Percentiles rank a stretch among this genome's conserved stretches.
phyloP scores from a whole-genome alignment of 108 stramenopile species.

The Mayamaea pseudoterrestris region DNA sequence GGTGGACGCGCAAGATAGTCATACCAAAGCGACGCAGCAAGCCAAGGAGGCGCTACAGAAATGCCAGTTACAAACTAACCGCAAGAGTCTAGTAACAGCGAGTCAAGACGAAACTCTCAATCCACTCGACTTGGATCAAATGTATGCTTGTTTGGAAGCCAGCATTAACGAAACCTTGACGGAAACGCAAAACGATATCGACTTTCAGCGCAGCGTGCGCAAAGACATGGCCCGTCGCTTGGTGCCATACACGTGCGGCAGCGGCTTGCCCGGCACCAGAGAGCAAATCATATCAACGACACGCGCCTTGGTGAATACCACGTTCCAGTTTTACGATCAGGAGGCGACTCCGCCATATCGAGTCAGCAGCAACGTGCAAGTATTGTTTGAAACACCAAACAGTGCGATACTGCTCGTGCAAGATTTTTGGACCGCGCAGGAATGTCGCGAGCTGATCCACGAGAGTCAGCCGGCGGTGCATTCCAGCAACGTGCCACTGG shows the following conservation, averaged over 20 bases:
- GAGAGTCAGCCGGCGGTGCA: neutral
- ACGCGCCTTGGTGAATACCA: constrained; percentile 15
- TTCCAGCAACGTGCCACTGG: neutral
- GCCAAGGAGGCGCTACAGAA: constrained; percentile 26
- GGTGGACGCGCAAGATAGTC: constrained; percentile 36
- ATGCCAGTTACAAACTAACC: no score
- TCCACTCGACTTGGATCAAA: constrained; percentile 1
- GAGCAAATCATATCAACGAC: no score
- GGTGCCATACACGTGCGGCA: constrained; percentile 59
- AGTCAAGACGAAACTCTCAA: neutral
- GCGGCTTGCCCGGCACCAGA: constrained; percentile 24
- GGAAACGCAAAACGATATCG: constrained; percentile 41
- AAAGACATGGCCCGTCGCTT: constrained; percentile 33
- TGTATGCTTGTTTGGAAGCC: constrained; percentile 38
- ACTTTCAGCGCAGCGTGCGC: constrained; percentile 40
- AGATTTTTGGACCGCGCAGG: neutral
- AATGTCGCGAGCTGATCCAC: neutral
- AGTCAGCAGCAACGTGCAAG: neutral
- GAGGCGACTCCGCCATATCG: no score
- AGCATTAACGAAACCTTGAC: constrained; percentile 25
- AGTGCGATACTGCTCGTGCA: neutral
- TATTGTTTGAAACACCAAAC: neutral
- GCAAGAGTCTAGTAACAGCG: no score
- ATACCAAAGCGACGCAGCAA: constrained; percentile 18
- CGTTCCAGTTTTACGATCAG: constrained; percentile 17